A percentile compares a stretch with the other conserved stretches of the same genome.
Conservation (phyloP, 2,329 filamentous ascomycete species). For the Colletotrichum euphorbiae region DNA sequence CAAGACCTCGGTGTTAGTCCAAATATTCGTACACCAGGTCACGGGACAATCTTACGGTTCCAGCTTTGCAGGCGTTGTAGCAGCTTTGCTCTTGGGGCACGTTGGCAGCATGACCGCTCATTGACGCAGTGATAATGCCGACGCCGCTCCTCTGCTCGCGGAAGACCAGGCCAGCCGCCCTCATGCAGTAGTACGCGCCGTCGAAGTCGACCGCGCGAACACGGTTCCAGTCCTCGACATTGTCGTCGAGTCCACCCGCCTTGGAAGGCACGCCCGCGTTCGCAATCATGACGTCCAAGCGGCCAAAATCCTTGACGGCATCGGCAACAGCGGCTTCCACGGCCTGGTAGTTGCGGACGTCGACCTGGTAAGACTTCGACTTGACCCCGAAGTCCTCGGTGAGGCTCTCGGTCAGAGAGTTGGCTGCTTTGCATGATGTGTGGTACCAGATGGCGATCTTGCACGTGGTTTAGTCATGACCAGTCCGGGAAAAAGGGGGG, state of each 20-base stretch:
- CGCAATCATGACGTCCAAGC: constrained; percentile 51
- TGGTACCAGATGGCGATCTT: constrained; percentile 35
- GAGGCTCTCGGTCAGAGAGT: not conserved
- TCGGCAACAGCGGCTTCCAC: constrained; percentile 44
- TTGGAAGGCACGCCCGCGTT: constrained; percentile 51
- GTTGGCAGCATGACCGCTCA: constrained; percentile 49
- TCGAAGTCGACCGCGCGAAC: constrained; percentile 49
- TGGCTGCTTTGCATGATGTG: constrained; percentile 23
- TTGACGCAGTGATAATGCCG: constrained; percentile 50
- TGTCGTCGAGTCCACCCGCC: constrained; percentile 47
- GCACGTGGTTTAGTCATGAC: not conserved
- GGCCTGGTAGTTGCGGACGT: constrained; percentile 48
- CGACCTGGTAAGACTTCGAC: constrained; percentile 50
- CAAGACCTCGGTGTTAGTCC: constrained; percentile 7
- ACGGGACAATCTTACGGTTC: constrained; percentile 57
- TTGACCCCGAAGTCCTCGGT: constrained; percentile 24
- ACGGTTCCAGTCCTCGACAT: constrained; percentile 46
- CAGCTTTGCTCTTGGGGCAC: constrained; percentile 78
- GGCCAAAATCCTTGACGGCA: constrained; percentile 51
- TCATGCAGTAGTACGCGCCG: constrained; percentile 50
- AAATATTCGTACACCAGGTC: not conserved
- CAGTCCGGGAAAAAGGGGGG: no score
- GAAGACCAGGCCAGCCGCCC: constrained; percentile 49
- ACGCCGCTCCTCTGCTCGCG: constrained; percentile 50
- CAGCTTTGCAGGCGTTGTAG: constrained; percentile 87